A percentile compares a stretch with the other conserved stretches of the same genome.
Evolutionary conservation across 305 asterid species (phyloP).

Genomic region (Euphrasia arctica): DNA sequence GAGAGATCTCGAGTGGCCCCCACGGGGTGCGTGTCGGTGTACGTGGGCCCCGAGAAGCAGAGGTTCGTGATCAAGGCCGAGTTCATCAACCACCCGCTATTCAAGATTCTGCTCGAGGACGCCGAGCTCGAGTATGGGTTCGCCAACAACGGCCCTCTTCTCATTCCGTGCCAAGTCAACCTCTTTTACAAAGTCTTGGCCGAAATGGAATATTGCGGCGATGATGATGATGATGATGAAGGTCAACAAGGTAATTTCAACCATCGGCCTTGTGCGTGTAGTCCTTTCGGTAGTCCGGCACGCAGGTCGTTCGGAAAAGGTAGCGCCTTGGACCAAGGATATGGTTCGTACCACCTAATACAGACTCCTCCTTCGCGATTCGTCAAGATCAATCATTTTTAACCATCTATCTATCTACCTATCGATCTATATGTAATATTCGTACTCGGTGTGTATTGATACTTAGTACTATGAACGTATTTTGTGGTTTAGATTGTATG

Average conservation of each 20-base stretch:
- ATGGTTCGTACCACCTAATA: conserved; percentile 27
- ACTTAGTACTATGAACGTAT: too few relatives aligned
- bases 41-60: conserved; percentile 10
- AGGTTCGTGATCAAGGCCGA: conserved; percentile 14
- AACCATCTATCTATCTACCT: not conserved
- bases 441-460: too few relatives aligned
- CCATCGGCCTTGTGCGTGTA: conserved; percentile 25
- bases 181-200: conserved; percentile 44
- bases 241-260: not conserved
- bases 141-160: conserved; percentile 44
- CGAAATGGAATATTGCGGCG: conserved; percentile 34
- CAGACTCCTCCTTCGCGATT: conserved; percentile 41
- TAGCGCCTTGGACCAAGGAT: conserved; percentile 27
- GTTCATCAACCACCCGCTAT: not conserved
- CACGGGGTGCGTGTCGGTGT: conserved; percentile 5
- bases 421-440: too few relatives aligned
- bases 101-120: conserved; percentile 5
- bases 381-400: conserved; percentile 34
- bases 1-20: not conserved
- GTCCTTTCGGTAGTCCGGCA: conserved; percentile 44
- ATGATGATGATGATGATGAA: not conserved
- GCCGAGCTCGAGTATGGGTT: conserved; percentile 20
- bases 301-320: conserved; percentile 33
- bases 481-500: too few relatives aligned
- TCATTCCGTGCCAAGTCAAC: conserved; percentile 60